Evolutionary conservation across 2,329 filamentous ascomycete species (phyloP).

Genomic region (Ophiocordyceps camponoti-floridani): DNA sequence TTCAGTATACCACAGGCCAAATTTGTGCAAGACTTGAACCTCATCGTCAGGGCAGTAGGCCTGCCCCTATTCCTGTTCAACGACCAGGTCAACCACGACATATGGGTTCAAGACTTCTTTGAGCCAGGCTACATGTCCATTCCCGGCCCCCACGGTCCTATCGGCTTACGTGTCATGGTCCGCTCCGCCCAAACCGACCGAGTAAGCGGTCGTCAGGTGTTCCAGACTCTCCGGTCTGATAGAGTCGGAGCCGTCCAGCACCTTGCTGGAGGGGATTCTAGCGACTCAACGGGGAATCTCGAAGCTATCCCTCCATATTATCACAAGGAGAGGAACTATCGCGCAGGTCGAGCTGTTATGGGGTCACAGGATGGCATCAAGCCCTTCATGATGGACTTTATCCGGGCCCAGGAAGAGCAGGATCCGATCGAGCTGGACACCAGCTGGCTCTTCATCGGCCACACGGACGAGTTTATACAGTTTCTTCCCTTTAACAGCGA

Average conservation of each 20-base stretch:
- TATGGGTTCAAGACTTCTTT: constrained; percentile 21
- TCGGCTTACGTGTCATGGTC: constrained; percentile 15
- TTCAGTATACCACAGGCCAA: neutral
- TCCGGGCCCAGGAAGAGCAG: constrained; percentile 16
- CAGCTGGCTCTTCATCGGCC: constrained; percentile 9
- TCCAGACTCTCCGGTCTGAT: constrained; percentile 11
- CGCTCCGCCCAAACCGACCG: constrained; percentile 5
- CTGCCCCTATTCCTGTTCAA: neutral
- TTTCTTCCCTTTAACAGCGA: constrained; percentile 9
- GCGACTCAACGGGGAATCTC: constrained; percentile 14
- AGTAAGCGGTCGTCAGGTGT: constrained; percentile 13
- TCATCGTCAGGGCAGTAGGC: neutral
- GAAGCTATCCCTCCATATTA: constrained; percentile 18
- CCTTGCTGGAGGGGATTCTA: constrained; percentile 2
- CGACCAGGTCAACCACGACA: constrained; percentile 6
- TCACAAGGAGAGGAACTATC: constrained; percentile 6
- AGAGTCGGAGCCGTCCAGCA: constrained; percentile 15
- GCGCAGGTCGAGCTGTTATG: constrained; percentile 7
- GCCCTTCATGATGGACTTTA: constrained; percentile 4
- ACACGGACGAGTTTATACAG: constrained; percentile 12
- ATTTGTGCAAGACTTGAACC: constrained; percentile 1
- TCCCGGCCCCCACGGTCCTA: constrained; percentile 15
- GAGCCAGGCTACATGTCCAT: constrained; percentile 20
- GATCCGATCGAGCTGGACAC: constrained; percentile 13
- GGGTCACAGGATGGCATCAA: constrained; percentile 1